These are phyloP conservation scores for Microdochium paspali DNA, from an alignment of 2,329 filamentous ascomycete genomes.

Conservation along the genomic window DNA sequence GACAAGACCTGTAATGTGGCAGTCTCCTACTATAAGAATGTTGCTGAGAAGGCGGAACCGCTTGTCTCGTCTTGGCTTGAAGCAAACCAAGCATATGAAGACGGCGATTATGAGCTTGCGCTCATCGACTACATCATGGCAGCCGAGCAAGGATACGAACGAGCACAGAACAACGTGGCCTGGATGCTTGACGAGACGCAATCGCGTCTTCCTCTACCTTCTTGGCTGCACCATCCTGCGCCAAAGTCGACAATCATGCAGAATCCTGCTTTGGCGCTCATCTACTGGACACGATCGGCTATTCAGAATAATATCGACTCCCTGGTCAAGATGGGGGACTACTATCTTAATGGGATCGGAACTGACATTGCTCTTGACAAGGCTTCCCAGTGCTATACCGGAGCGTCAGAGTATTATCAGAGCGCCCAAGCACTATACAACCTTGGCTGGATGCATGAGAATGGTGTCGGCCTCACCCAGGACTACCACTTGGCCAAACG, in stretches of 20 bases:
- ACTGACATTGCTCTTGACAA: slow-evolving; percentile 66
- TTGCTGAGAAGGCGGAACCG: slow-evolving; percentile 63
- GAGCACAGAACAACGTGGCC: slow-evolving; percentile 81
- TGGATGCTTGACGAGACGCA: slow-evolving; percentile 71
- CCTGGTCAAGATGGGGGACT: slow-evolving; percentile 96
- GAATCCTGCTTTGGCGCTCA: slow-evolving; percentile 58
- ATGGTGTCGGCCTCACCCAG: slow-evolving; percentile 83
- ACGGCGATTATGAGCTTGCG: slow-evolving; percentile 70
- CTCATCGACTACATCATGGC: slow-evolving; percentile 77
- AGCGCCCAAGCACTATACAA: slow-evolving; percentile 96
- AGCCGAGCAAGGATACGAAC: slow-evolving; percentile 87
- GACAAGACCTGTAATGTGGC: slow-evolving; percentile 72
- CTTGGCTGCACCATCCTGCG: slow-evolving; percentile 36
- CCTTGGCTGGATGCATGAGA: slow-evolving; percentile 98
- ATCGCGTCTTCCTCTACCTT: slow-evolving; percentile 48
- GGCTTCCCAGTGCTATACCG: slow-evolving; percentile 85
- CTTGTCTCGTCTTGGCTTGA: slow-evolving; percentile 72
- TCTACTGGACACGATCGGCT: slow-evolving; percentile 93
- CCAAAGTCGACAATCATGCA: slow-evolving; percentile 30
- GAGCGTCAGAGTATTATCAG: slow-evolving; percentile 82
- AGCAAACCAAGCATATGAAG: slow-evolving; percentile 73
- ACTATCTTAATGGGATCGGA: slow-evolving; percentile 80
- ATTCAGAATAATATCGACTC: slow-evolving; percentile 90
- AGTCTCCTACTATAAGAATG: slow-evolving; percentile 72
- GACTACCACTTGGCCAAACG: slow-evolving; percentile 96